phyloP scores from a whole-genome alignment of 345 rosid genomes.

The Luvunga scandens region DNA sequence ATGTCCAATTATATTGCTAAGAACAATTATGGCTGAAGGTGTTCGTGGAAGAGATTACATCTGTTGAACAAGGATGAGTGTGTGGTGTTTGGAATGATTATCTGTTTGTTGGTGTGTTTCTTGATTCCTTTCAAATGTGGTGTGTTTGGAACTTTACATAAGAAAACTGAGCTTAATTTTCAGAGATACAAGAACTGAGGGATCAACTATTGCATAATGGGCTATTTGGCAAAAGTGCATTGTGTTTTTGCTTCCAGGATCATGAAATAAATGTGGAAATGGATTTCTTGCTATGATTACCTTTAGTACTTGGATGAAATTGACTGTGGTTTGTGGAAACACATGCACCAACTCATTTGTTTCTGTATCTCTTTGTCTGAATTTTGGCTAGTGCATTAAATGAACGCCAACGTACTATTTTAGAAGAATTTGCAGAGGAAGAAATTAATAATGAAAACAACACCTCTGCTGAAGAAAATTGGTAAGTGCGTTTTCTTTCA shows the following conservation, averaged over 20 bases:
- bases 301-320: not conserved
- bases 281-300: not conserved
- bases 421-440: conserved; percentile 88
- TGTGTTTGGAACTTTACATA: not conserved
- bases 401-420: conserved; percentile 69
- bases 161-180: not conserved
- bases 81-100: not conserved
- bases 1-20: not conserved
- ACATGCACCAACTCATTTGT: conserved; percentile 5
- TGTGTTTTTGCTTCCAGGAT: not conserved
- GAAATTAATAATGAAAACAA: conserved; percentile 57
- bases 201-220: not conserved
- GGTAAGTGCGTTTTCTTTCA: conserved; percentile 44
- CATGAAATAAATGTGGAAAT: not conserved
- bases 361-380: not conserved
- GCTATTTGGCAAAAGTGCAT: not conserved
- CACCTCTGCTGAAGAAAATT: conserved; percentile 41
- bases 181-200: not conserved
- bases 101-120: not conserved
- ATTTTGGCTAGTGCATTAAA: conserved; percentile 47
- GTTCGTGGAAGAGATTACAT: not conserved
- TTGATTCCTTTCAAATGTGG: not conserved
- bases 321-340: not conserved
- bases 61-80: not conserved
- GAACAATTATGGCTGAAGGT: not conserved